Evolutionary conservation across 768 basidiomycete species (phyloP).

Genomic region (Auriscalpium vulgare): DNA sequence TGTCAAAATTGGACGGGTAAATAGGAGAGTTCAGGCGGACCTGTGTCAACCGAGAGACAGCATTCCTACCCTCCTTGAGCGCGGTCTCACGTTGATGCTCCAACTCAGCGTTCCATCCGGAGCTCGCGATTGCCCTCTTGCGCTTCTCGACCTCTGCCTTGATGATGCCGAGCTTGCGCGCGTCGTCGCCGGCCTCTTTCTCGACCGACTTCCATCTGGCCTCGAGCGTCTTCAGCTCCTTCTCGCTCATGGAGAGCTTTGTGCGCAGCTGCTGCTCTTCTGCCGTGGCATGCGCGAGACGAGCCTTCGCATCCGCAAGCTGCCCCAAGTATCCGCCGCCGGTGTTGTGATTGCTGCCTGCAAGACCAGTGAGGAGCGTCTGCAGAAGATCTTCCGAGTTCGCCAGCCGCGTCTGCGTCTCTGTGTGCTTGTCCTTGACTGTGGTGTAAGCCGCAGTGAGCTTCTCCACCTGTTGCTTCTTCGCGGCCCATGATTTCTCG

Average conservation of each 20-base stretch:
- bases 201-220: constrained; percentile 76
- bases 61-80: constrained; percentile 42
- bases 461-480: constrained; percentile 49
- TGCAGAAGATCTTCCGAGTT: constrained; percentile 91
- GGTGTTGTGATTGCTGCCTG: constrained; percentile 56
- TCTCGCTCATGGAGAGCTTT: constrained; percentile 68
- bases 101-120: constrained; percentile 72
- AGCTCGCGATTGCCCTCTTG: constrained; percentile 41
- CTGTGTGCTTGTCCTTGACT: constrained; percentile 63
- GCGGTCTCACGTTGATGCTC: constrained; percentile 51
- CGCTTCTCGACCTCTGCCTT: constrained; percentile 50
- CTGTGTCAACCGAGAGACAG: constrained; percentile 52
- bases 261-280: constrained; percentile 80
- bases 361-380: constrained; percentile 86
- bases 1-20: not conserved
- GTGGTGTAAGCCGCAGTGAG: constrained; percentile 46
- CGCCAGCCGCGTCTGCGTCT: constrained; percentile 49
- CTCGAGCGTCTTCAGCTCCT: constrained; percentile 73
- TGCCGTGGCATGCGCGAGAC: constrained; percentile 65
- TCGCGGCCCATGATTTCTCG: constrained; percentile 45
- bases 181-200: constrained; percentile 72
- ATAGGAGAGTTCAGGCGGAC: constrained; percentile 29
- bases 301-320: constrained; percentile 75
- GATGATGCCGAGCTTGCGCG: constrained; percentile 57
- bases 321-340: constrained; percentile 97